A percentile compares a stretch with the other conserved stretches of the same genome.
Conservation (phyloP, 139 green algal genomes). For the Penium margaritaceum region DNA sequence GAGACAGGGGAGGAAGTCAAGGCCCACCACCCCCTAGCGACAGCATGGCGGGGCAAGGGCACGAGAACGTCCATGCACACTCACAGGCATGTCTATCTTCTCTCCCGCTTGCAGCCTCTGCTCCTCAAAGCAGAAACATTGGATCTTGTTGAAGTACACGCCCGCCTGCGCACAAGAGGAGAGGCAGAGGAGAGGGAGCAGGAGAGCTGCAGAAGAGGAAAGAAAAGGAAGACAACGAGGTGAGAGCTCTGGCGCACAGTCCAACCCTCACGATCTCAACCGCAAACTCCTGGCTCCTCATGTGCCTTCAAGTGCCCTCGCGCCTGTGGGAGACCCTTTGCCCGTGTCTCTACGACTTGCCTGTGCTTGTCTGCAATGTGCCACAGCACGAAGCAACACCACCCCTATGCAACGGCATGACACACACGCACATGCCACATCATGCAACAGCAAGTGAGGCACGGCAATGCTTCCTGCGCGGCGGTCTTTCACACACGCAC, state of each 20-base stretch:
- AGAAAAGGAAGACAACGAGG: background rate
- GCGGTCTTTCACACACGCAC: too few species aligned
- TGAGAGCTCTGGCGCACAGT: too few species aligned
- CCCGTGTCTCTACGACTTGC: too few species aligned
- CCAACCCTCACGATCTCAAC: too few species aligned
- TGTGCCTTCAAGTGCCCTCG: too few species aligned
- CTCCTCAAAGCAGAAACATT: conserved; percentile 79
- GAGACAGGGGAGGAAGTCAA: background rate
- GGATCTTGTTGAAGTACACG: conserved; percentile 75
- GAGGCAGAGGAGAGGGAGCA: background rate
- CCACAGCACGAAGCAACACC: too few species aligned
- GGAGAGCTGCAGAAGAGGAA: background rate
- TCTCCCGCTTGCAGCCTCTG: conserved; percentile 78
- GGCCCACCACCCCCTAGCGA: background rate
- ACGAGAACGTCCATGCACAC: background rate
- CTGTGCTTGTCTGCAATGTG: too few species aligned
- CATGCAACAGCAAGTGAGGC: too few species aligned
- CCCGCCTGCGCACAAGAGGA: conserved; percentile 55
- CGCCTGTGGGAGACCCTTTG: too few species aligned
- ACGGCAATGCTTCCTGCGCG: too few species aligned
- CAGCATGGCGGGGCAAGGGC: background rate
- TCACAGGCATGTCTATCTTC: conserved; percentile 10
- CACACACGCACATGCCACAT: background rate
- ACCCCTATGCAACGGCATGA: too few species aligned
- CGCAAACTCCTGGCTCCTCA: too few species aligned